These are phyloP conservation scores for Gossypium anomalum DNA, from an alignment of 345 rosid species.

Conservation along the genomic window DNA sequence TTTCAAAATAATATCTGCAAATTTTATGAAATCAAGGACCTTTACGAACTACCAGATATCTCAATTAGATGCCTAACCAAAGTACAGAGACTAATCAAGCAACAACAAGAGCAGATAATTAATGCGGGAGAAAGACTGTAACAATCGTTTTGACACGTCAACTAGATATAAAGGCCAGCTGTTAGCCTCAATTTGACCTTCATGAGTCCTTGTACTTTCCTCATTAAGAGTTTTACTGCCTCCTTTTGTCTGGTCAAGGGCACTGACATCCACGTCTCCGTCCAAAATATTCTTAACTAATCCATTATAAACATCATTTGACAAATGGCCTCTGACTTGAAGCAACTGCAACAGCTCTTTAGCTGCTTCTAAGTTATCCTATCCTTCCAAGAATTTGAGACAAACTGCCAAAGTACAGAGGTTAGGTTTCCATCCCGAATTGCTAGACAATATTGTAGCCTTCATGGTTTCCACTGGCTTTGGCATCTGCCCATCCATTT, in stretches of 20 bases:
- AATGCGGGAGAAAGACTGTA: neutral
- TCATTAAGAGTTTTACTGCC: neutral
- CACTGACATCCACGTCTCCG: neutral
- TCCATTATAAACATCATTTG: neutral
- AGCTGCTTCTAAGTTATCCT: conserved; percentile 26
- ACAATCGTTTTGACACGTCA: neutral
- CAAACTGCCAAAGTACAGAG: conserved; percentile 31
- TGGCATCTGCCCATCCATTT: conserved; percentile 26
- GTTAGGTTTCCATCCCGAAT: conserved; percentile 32
- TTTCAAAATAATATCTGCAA: neutral
- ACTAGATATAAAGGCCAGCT: neutral
- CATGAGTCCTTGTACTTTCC: neutral
- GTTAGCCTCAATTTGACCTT: neutral
- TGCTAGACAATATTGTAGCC: conserved; percentile 32
- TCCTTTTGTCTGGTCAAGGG: neutral
- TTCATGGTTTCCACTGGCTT: conserved; percentile 44
- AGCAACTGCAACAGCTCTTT: conserved; percentile 19
- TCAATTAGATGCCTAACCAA: neutral
- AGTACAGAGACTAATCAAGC: neutral
- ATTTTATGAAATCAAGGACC: neutral
- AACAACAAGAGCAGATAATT: neutral
- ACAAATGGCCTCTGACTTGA: conserved; percentile 9
- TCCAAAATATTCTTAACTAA: neutral
- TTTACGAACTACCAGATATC: neutral
- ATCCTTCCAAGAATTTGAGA: conserved; percentile 31